Evolutionary conservation across 805 yeast genomes (phyloP).

Genomic region (Wickerhamomyces silvicola): DNA sequence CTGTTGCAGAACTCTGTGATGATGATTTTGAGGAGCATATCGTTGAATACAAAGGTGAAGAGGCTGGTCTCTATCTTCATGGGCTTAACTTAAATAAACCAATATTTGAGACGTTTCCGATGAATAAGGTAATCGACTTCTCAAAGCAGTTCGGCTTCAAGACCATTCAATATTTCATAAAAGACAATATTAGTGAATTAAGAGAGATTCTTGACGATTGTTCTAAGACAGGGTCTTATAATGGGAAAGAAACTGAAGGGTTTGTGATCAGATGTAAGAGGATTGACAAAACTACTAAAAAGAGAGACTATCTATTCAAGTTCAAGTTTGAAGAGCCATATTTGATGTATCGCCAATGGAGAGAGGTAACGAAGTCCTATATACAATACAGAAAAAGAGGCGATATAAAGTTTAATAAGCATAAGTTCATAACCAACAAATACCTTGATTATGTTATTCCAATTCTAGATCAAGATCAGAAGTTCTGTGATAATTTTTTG

Average conservation of each 20-base stretch:
- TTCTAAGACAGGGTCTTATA: constrained; percentile 61
- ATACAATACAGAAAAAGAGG: constrained; percentile 26
- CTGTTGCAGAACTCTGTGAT: constrained; percentile 90
- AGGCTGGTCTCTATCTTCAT: constrained; percentile 82
- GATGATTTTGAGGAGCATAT: constrained; percentile 93
- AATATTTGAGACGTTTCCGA: constrained; percentile 57
- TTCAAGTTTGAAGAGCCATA: constrained; percentile 95
- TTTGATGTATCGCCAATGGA: constrained; percentile 78
- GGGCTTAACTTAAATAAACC: constrained; percentile 74
- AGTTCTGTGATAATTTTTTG: constrained; percentile 37
- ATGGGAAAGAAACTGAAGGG: constrained; percentile 79
- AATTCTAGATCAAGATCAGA: constrained; percentile 43
- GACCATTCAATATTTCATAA: constrained; percentile 40
- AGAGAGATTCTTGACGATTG: constrained; percentile 47
- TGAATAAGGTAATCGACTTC: constrained; percentile 52
- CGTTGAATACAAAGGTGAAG: constrained; percentile 56
- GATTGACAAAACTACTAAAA: constrained; percentile 8
- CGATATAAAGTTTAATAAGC: constrained; percentile 40
- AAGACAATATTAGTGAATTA: constrained; percentile 35
- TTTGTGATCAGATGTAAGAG: constrained; percentile 74
- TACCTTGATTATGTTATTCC: constrained; percentile 65
- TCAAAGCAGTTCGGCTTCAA: constrained; percentile 68
- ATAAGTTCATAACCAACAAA: constrained; percentile 53
- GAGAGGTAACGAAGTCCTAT: constrained; percentile 73
- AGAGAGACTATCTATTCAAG: constrained; percentile 66